Evolutionary conservation across 2,329 filamentous ascomycete genomes (phyloP).

Genomic region (Fusarium armeniacum): DNA sequence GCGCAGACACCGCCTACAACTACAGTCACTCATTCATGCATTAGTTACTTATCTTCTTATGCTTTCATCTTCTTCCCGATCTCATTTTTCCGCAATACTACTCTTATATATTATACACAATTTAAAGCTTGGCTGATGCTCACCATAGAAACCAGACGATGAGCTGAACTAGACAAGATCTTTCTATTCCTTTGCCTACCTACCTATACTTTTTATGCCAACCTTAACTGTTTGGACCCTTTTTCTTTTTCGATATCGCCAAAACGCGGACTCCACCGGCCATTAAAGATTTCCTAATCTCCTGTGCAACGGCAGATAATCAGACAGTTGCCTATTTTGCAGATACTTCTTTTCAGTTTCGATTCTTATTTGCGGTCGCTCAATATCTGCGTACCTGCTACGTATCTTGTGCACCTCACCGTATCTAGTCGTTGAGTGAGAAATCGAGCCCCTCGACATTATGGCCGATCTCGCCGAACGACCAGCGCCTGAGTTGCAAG

Average conservation of each 20-base stretch:
- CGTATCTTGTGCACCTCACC: constrained; percentile 2
- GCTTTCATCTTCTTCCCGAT: background rate
- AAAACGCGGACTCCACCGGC: constrained; percentile 22
- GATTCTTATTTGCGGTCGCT: background rate
- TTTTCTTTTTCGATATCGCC: constrained; percentile 25
- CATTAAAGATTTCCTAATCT: constrained; percentile 19
- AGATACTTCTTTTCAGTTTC: background rate
- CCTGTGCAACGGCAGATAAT: constrained; percentile 1
- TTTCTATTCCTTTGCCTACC: background rate
- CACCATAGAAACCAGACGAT: background rate
- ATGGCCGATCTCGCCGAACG: constrained; percentile 31
- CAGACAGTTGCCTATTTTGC: background rate
- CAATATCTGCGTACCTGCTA: background rate
- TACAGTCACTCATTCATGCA: constrained; percentile 6
- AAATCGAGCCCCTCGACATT: constrained; percentile 1
- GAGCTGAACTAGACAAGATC: background rate
- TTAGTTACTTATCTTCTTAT: background rate
- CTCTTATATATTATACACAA: background rate
- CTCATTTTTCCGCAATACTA: background rate
- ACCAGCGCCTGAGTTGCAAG: constrained; percentile 16
- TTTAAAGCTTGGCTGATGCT: background rate
- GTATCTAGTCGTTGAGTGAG: background rate
- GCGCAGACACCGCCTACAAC: background rate
- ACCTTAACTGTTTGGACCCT: constrained; percentile 24
- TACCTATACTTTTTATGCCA: background rate